These are phyloP conservation scores for Yamadazyma blattariae DNA, from an alignment of 1,139 yeast species.

Conservation along the genomic window DNA sequence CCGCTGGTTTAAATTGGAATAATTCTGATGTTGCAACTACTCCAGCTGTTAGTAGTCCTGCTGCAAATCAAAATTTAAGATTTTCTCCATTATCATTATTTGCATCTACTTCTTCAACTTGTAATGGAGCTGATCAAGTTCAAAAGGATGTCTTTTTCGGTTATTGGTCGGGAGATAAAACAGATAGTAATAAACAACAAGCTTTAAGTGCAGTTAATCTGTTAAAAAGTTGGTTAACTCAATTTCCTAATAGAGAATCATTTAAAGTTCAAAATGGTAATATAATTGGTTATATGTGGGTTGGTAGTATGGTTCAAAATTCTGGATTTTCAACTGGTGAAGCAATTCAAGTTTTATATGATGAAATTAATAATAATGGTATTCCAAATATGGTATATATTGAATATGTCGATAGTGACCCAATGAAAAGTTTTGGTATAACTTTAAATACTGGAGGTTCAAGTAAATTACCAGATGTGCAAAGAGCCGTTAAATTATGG, in stretches of 20 bases:
- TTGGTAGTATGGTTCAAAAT: conserved; percentile 15
- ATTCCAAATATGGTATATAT: conserved; percentile 13
- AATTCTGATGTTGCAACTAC: not conserved
- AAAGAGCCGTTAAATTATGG: conserved; percentile 15
- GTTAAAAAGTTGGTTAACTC: conserved; percentile 10
- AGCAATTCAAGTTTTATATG: conserved; percentile 10
- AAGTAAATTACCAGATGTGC: conserved; percentile 8
- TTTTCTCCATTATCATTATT: too few relatives aligned
- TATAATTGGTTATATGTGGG: conserved; percentile 15
- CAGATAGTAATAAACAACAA: conserved; percentile 8
- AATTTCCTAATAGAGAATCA: conserved; percentile 9
- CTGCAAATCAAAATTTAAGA: not conserved
- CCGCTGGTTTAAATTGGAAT: conserved; percentile 2
- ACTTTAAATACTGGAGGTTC: conserved; percentile 12
- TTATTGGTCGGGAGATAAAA: conserved; percentile 12
- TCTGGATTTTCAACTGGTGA: conserved; percentile 12
- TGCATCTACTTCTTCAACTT: too few relatives aligned
- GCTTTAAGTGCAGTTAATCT: conserved; percentile 11
- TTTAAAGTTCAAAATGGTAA: conserved; percentile 9
- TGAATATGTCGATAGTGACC: conserved; percentile 12
- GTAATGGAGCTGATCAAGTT: conserved; percentile 9
- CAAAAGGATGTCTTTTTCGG: conserved; percentile 9
- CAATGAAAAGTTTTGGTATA: conserved; percentile 13
- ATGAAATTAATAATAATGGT: conserved; percentile 13
- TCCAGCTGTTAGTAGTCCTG: not conserved